Base-by-base conservation (phyloP, 768 basidiomycete species). In the Neoboletus magnificus region DNA sequence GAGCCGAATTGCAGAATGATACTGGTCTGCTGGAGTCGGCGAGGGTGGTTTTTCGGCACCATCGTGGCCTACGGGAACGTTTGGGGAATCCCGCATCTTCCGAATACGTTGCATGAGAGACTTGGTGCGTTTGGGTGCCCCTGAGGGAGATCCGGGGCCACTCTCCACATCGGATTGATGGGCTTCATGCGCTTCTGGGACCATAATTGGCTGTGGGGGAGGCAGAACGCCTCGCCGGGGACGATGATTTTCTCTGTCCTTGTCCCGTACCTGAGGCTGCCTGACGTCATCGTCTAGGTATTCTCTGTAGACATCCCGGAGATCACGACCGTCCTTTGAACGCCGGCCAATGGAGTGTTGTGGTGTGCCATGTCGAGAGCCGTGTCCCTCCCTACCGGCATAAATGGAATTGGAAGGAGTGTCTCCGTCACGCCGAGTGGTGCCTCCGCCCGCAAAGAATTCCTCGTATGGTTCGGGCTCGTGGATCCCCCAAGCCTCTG, bases 391-490 rank as follows among this genome's bases (percentile, higher is more conserved):
- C 56, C 74, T 79, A 42, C 85, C 86, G 54, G 84, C 85, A 72
- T 85, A 84, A 61, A 87, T 86, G 37, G 87, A 87, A 64, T 79
- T 83, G 35, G 85, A 73, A 13, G 84, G 82, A 6, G 86, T 84
- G n/a, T 71, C 70, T 47, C 84, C 84, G 27, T 77, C 80, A 47
- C 66, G 72, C 59, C 65, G 79, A 53, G 62, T 69, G 50, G 59
- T 71, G 54, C 87, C 87, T 42, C 89, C 87, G 20, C 89, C 92
- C 23, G 90, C 91, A 59, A 83, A 89, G 67, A 93, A 94, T 63
- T 94, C 91, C 63, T 94, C 91, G 63, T 81, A 93, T 8, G 92
- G 92, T 66, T 94, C 92, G 5, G 92, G 92, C 64, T 93, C 92
- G 62, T 92, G 89, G 48, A 91, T 91, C 36, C 92, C 92, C 92